Percentiles rank a stretch among this genome's conserved stretches.
Evolutionary conservation across 768 basidiomycete genomes (phyloP).

Genomic region (Paxillus rubicundulus): DNA sequence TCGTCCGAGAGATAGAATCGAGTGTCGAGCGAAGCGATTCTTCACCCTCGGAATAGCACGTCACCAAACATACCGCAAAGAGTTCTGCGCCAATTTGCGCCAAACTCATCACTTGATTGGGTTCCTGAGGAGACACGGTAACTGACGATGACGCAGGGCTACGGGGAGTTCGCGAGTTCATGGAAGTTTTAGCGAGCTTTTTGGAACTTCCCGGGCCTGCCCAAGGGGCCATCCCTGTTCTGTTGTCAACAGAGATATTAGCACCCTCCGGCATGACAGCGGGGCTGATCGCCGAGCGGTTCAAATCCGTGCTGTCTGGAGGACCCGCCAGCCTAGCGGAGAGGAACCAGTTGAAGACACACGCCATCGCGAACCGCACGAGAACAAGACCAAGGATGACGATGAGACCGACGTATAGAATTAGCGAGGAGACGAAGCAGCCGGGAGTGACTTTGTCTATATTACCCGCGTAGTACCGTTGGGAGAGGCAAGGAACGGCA

Average conservation of each 20-base stretch:
- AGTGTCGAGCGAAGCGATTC: constrained; percentile 88
- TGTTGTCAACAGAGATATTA: constrained; percentile 89
- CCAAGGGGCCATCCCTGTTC: constrained; percentile 93
- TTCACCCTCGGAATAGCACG: constrained; percentile 97
- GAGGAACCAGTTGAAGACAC: constrained; percentile 95
- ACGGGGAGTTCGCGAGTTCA: constrained; percentile 42
- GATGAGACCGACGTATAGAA: constrained; percentile 87
- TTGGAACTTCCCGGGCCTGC: constrained; percentile 56
- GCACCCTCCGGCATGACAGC: constrained; percentile 97
- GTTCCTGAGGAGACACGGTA: constrained; percentile 42
- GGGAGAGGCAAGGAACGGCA: constrained; percentile 74
- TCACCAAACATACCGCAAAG: constrained; percentile 93
- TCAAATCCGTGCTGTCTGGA: constrained; percentile 67
- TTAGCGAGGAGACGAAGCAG: constrained; percentile 85
- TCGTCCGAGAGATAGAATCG: constrained; percentile 88
- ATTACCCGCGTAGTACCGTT: constrained; percentile 89
- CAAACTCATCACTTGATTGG: constrained; percentile 62
- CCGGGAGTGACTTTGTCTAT: constrained; percentile 97
- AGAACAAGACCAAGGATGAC: constrained; percentile 90
- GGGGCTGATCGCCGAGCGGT: constrained; percentile 85
- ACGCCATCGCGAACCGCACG: constrained; percentile 93
- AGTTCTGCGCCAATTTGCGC: constrained; percentile 93
- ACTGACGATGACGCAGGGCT: constrained; percentile 51
- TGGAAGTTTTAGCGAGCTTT: constrained; percentile 44
- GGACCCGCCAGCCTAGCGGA: constrained; percentile 78